phyloP scores from a whole-genome alignment of 75 land plant species.

The Ceratopteris richardii region DNA sequence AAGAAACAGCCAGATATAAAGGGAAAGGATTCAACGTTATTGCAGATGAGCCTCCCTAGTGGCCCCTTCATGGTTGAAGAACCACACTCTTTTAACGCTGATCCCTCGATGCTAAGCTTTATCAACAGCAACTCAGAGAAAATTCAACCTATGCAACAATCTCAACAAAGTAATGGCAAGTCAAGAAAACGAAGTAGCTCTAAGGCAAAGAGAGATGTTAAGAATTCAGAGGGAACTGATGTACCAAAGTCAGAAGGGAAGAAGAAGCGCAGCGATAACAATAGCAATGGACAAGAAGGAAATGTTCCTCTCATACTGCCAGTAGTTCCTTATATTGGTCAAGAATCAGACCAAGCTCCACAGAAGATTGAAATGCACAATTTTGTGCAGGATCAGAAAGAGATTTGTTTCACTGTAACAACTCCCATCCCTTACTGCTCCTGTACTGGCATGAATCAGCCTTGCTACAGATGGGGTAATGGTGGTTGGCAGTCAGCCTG shows the following conservation, averaged over 20 bases:
- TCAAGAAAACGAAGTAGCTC: background rate
- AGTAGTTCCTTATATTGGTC: background rate
- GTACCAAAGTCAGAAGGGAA: background rate
- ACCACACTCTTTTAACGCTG: background rate
- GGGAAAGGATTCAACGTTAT: background rate
- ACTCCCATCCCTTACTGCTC: slow-evolving; percentile 45
- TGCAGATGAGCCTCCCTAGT: slow-evolving; percentile 5
- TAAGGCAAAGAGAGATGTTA: slow-evolving; percentile 7
- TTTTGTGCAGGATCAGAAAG: slow-evolving; percentile 5
- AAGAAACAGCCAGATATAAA: background rate
- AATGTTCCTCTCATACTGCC: background rate
- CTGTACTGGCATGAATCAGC: slow-evolving; percentile 47
- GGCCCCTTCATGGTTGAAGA: background rate
- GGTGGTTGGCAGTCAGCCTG: slow-evolving; percentile 77
- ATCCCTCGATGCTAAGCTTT: background rate
- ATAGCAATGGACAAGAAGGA: background rate
- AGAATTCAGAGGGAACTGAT: no score
- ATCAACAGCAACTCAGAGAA: background rate
- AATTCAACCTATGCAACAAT: background rate
- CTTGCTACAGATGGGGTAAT: slow-evolving; percentile 71
- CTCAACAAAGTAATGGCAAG: background rate
- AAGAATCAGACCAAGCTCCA: background rate
- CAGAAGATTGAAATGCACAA: background rate
- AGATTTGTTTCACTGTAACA: background rate
- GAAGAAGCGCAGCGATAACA: background rate